phyloP scores from a whole-genome alignment of 371 early-diverging fungal species.

The Entomophthora muscae region DNA sequence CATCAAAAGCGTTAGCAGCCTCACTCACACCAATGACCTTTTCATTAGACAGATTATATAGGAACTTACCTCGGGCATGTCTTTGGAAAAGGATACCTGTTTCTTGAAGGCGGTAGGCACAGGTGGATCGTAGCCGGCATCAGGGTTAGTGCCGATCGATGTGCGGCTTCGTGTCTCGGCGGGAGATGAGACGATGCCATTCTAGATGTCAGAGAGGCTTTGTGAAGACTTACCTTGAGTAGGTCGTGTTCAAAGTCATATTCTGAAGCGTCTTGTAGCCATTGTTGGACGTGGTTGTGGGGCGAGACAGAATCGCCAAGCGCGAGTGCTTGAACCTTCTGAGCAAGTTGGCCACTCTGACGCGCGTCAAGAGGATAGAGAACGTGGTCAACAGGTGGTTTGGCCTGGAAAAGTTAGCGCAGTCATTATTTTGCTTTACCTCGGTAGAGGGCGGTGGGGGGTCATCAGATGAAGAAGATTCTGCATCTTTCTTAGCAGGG shows the following conservation, averaged over 20 bases:
- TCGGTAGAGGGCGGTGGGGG: neutral
- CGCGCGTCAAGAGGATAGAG: neutral
- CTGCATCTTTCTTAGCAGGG: neutral
- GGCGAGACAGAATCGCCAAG: neutral
- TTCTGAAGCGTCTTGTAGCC: conserved; percentile 5
- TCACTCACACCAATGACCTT: conserved; percentile 7
- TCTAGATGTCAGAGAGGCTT: neutral
- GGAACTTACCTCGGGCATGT: neutral
- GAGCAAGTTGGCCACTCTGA: neutral
- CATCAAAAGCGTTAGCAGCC: neutral
- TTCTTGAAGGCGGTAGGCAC: neutral
- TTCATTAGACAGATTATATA: neutral
- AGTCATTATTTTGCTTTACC: neutral
- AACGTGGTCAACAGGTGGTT: neutral
- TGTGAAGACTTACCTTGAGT: neutral
- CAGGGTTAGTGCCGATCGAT: neutral
- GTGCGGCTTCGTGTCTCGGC: neutral
- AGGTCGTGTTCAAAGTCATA: conserved; percentile 6
- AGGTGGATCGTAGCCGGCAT: neutral
- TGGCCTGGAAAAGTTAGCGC: neutral
- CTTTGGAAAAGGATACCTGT: conserved; percentile 8
- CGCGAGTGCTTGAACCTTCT: neutral
- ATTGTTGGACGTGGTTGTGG: conserved; percentile 1
- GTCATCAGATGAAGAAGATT: neutral
- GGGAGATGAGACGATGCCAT: neutral